These are phyloP conservation scores for Didymella pomorum DNA, from an alignment of 2,329 filamentous ascomycete species.

Conservation along the genomic window DNA sequence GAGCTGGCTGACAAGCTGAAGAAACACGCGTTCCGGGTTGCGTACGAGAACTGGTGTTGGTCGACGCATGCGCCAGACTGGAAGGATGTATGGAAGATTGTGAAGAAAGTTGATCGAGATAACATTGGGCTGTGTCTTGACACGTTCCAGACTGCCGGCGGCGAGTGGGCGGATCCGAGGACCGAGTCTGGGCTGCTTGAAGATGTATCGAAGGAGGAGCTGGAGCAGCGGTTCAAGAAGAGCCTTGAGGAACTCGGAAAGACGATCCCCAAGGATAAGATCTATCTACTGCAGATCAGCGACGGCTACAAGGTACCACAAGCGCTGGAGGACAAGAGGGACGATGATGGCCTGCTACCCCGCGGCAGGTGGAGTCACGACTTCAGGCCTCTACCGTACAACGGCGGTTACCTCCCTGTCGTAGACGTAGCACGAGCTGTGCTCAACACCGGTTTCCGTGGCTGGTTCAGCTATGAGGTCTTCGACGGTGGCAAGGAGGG, in stretches of 20 bases:
- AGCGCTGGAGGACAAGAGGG: slow-evolving; percentile 61
- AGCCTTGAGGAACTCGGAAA: slow-evolving; percentile 65
- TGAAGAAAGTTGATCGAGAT: slow-evolving; percentile 65
- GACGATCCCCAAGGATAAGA: slow-evolving; percentile 72
- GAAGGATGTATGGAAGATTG: slow-evolving; percentile 74
- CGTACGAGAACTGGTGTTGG: slow-evolving; percentile 88
- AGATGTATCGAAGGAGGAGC: slow-evolving; percentile 53
- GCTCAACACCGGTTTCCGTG: slow-evolving; percentile 70
- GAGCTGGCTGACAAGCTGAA: slow-evolving; percentile 64
- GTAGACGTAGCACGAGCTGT: slow-evolving; percentile 71
- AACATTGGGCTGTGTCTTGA: slow-evolving; percentile 80
- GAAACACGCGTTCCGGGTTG: slow-evolving; percentile 65
- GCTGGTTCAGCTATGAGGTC: slow-evolving; percentile 74
- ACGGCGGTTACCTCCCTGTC: slow-evolving; percentile 75
- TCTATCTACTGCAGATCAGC: slow-evolving; percentile 76
- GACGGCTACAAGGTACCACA: slow-evolving; percentile 72
- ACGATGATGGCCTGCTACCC: slow-evolving; percentile 65
- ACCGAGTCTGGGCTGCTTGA: slow-evolving; percentile 68
- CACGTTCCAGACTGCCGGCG: slow-evolving; percentile 77
- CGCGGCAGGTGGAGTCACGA: slow-evolving; percentile 75
- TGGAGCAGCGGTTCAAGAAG: slow-evolving; percentile 60
- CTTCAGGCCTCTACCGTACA: slow-evolving; percentile 72
- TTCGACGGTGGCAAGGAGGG: slow-evolving; percentile 69
- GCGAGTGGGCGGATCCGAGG: slow-evolving; percentile 76
- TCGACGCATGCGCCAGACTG: slow-evolving; percentile 73